Percentiles rank a stretch among this genome's conserved stretches.
Evolutionary conservation across 179 eudicot species (phyloP).

Genomic region (Gypsophila paniculata): DNA sequence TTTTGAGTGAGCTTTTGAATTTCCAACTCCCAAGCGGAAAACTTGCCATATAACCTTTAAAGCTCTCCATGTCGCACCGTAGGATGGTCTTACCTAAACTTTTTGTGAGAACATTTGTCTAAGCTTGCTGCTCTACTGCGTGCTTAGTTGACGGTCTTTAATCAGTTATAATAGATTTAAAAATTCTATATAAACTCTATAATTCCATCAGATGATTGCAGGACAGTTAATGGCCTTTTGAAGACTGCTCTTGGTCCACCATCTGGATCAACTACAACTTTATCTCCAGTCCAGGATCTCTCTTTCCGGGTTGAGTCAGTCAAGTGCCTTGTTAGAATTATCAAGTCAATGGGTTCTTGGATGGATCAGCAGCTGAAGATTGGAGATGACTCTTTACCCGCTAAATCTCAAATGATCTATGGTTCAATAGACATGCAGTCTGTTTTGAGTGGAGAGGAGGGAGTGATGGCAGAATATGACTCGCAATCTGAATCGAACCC

Average conservation of each 20-base stretch:
- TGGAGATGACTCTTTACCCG: conserved; percentile 48
- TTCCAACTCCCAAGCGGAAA: conserved; percentile 7
- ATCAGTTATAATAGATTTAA: too few species aligned
- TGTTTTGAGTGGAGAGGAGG: conserved; percentile 54
- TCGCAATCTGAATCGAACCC: conserved; percentile 58
- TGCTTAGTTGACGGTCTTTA: background rate
- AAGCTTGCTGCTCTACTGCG: conserved; percentile 8
- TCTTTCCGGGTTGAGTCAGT: conserved; percentile 94
- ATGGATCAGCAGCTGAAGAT: conserved; percentile 85
- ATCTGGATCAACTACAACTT: conserved; percentile 74
- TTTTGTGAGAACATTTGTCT: background rate
- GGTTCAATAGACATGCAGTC: conserved; percentile 38
- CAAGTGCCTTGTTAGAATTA: conserved; percentile 77
- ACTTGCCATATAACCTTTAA: background rate
- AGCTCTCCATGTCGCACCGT: conserved; percentile 4
- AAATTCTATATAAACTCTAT: conserved; percentile 47
- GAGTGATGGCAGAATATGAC: conserved; percentile 57
- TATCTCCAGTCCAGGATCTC: conserved; percentile 85
- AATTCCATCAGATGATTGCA: conserved; percentile 90
- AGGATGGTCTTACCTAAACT: background rate
- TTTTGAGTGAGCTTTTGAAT: background rate
- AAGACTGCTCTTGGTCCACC: conserved; percentile 98
- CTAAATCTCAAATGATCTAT: conserved; percentile 42
- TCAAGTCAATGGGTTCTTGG: conserved; percentile 91
- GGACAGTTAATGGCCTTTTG: conserved; percentile 96